A percentile compares a stretch with the other conserved stretches of the same genome.
phyloP scores from a whole-genome alignment of 306 rosid species.

The Sicyos edulis region DNA sequence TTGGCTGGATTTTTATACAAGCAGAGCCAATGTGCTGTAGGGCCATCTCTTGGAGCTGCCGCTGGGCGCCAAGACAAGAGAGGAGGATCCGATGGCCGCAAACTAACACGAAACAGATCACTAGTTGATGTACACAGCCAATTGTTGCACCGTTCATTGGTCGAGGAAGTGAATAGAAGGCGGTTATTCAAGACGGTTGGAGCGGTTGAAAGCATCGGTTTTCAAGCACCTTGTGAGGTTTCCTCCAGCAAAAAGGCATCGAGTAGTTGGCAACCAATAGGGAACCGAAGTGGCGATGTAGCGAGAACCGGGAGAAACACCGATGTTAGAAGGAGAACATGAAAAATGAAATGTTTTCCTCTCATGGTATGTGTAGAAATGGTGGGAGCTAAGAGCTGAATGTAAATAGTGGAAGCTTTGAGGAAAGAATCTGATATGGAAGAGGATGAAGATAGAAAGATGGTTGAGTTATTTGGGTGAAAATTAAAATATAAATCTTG shows the following conservation, averaged over 20 bases:
- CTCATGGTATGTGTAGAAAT: not conserved
- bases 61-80: slow-evolving; percentile 35
- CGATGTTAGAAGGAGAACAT: slow-evolving; percentile 20
- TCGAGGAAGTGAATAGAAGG: slow-evolving; percentile 65
- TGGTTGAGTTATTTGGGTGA: slow-evolving; percentile 1
- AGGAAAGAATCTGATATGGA: not conserved
- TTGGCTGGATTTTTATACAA: slow-evolving; percentile 23
- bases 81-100: slow-evolving; percentile 29
- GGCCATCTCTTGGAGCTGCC: slow-evolving; percentile 27
- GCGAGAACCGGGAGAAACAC: slow-evolving; percentile 27
- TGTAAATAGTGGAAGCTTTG: slow-evolving; percentile 11
- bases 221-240: slow-evolving; percentile 50
- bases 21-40: slow-evolving; percentile 31
- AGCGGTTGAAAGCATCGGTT: slow-evolving; percentile 74
- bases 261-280: slow-evolving; percentile 23
- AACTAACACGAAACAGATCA: slow-evolving; percentile 58
- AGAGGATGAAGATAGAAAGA: not conserved
- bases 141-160: slow-evolving; percentile 57
- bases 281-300: slow-evolving; percentile 19
- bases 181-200: slow-evolving; percentile 73
- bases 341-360: slow-evolving; percentile 6
- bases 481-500: not conserved
- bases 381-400: not conserved
- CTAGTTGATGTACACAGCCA: slow-evolving; percentile 67
- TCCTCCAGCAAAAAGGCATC: slow-evolving; percentile 26